Evolutionary conservation across 2,329 filamentous ascomycete genomes (phyloP).

Genomic region (Bipolaris gigantea): DNA sequence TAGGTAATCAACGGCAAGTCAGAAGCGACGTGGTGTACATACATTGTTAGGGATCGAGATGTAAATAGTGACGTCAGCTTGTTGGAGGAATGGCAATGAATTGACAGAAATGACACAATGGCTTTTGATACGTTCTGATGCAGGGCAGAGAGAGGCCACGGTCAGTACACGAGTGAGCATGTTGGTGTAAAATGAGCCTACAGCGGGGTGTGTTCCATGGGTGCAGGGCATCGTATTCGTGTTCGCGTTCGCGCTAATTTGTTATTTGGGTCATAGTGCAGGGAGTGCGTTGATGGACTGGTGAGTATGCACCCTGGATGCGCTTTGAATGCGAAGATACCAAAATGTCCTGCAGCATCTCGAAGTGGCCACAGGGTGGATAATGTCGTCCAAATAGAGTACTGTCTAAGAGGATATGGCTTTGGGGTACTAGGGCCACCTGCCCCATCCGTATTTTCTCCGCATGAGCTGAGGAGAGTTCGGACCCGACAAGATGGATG

Average conservation of each 20-base stretch:
- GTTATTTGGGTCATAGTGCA: not conserved
- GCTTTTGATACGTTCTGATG: not conserved
- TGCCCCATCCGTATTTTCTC: slow-evolving; percentile 14
- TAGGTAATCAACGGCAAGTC: not conserved
- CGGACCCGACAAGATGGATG: slow-evolving; percentile 15
- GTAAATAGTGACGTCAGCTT: not conserved
- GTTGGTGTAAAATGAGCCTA: too few species aligned
- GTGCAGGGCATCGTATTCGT: not conserved
- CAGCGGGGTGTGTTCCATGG: not conserved
- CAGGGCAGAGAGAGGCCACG: not conserved
- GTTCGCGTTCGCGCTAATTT: too few species aligned
- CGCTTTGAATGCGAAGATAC: too few species aligned
- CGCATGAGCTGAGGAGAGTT: slow-evolving; percentile 16
- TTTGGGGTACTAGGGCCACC: slow-evolving; percentile 7
- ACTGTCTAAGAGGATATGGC: slow-evolving; percentile 3
- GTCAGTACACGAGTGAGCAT: too few species aligned
- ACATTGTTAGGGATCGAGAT: not conserved
- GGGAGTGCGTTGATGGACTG: too few species aligned
- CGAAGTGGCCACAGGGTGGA: not conserved
- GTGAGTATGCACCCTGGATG: too few species aligned
- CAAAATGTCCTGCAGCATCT: not conserved
- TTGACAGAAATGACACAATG: not conserved
- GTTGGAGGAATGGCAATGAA: not conserved
- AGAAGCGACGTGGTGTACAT: too few species aligned
- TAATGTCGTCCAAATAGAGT: slow-evolving; percentile 10